Base-by-base conservation (phyloP, 805 yeast species). In the Sugiyamaella lignohabitans region DNA sequence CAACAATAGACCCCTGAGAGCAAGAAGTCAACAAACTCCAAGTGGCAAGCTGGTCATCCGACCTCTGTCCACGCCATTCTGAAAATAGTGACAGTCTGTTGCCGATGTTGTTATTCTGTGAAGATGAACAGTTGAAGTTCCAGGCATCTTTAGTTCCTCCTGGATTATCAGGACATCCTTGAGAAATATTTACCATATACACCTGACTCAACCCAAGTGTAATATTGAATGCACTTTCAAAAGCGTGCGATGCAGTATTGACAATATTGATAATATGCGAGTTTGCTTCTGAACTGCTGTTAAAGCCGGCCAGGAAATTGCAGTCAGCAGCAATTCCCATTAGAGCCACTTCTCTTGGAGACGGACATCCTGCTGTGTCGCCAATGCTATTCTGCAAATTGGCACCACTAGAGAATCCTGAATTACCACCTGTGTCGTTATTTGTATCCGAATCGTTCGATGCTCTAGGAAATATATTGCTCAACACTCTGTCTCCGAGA, bases 271-370 rank as follows among this genome's bases (percentile, higher is more conserved):
- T 54, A n/a, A 67, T 50, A 43, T 62, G 55, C 19, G 59, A 53
- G 4, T 62, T 55, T 2, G 63, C 63, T 2, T 53, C 59, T 8
- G 54, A 44, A 18, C 54, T 42, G 24, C 53, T 47, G 42, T 53
- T 53, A 54, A 64, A 65, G n/a, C 39, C 47, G 20, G 48, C 23
- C 38, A 63, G 14, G 48, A 55, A 67, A 51, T 58, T 60, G 53
- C 67, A 64, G 53, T 67, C 71, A 1, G 59, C 68, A 14, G 63
- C 69, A 3, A 64, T 48, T 1, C 71, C 71, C n/a, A 66, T 55
- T 22, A 63, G 53, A 1, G 69, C 65, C 11, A 64, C 54, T 46
- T 59, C 43, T n/a, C 60, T 47, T 2, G 54, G 51, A 11, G 48
- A 43, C 11, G 68, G 65, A 41, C 69, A 65, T 5, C 69, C 69